These are phyloP conservation scores for Peribolospora baueri DNA, from an alignment of 768 basidiomycete species.

Conservation along the genomic window DNA sequence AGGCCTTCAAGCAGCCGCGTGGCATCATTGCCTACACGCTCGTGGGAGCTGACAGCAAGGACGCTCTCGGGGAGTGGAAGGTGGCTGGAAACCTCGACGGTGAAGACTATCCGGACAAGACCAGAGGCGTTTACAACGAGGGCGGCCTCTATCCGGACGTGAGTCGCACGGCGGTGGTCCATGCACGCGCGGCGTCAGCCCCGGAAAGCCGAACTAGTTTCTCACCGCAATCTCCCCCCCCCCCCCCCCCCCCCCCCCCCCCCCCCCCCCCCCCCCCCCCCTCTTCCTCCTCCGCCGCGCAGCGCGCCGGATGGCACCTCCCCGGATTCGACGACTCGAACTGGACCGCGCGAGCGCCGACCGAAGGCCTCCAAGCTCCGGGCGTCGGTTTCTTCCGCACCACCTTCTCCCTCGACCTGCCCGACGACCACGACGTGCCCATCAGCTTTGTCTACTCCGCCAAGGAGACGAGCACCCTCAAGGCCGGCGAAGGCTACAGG, in stretches of 20 bases:
- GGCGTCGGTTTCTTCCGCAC: constrained; percentile 67
- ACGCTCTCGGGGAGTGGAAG: too few species aligned
- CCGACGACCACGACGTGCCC: constrained; percentile 36
- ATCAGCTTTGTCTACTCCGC: constrained; percentile 50
- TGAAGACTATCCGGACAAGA: constrained; percentile 36
- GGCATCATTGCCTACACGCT: too few species aligned
- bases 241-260: too few species aligned
- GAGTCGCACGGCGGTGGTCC: too few species aligned
- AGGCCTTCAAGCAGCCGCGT: too few species aligned
- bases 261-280: too few species aligned
- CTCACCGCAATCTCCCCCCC: too few species aligned
- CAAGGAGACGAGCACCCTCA: constrained; percentile 20
- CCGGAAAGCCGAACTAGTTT: too few species aligned
- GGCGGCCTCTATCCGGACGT: constrained; percentile 39
- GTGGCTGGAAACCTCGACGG: too few species aligned
- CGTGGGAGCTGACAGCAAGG: too few species aligned
- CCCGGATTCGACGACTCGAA: constrained; percentile 39
- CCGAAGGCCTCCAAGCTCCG: constrained; percentile 35
- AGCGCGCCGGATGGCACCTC: constrained; percentile 48
- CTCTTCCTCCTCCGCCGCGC: neutral
- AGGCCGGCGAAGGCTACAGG: constrained; percentile 31
- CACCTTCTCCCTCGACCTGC: constrained; percentile 39
- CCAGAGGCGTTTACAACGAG: constrained; percentile 44
- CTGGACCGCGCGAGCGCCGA: constrained; percentile 36
- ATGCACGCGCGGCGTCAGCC: too few species aligned